Evolutionary conservation across 2,329 filamentous ascomycete genomes (phyloP), one percentile per base, ranked within the genome.

Genomic region (Talaromyces sp.): DNA sequence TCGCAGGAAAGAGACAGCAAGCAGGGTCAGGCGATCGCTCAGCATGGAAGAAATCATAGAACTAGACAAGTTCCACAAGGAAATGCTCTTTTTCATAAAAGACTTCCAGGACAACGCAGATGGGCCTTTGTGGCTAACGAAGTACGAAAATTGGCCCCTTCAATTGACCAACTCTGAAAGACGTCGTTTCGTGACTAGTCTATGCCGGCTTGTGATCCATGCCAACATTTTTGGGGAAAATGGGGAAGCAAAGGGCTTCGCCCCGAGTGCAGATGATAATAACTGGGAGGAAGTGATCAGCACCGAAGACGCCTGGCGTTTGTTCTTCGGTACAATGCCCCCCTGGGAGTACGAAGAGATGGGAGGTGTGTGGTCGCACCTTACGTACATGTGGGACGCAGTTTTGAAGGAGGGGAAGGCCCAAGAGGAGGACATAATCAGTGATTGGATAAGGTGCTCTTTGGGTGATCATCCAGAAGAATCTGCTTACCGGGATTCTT

Each of bases 271-370:
- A 36, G 33, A 19, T 5, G 52, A 55, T 7, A 58, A 58, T 33
- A 42, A 62, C 2, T 62, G 62, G 57, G 22, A 44, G 7, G 25
- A 52, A 2, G 8, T 25, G 6, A 60, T 65, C 27, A 54, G 30
- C 3, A 17, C 25, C 0, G 57, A 58, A 17, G 61, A 66, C 9
- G 57, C 55, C 15, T 70, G 61, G 60, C 56, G 63, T 0, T 1
- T 68, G 10, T 65, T 69, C 30, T 68, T 65, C 25, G 63, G 63
- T 3, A 58, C 63, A 1, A 63, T 70, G 55, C 58, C 66, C 2
- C 64, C 65, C 11, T 70, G 68, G 68, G 68, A 69, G 55, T 54
- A 59, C n/a, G 61, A 65, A 3, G 67, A 70, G 30, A 62, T 70
- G 7, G 64, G 55, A 7, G 65, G 65, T 53, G n/a, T 70, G 15